These are phyloP conservation scores for Lactifluus rugatus DNA, from an alignment of 768 basidiomycete species.

Conservation along the genomic window DNA sequence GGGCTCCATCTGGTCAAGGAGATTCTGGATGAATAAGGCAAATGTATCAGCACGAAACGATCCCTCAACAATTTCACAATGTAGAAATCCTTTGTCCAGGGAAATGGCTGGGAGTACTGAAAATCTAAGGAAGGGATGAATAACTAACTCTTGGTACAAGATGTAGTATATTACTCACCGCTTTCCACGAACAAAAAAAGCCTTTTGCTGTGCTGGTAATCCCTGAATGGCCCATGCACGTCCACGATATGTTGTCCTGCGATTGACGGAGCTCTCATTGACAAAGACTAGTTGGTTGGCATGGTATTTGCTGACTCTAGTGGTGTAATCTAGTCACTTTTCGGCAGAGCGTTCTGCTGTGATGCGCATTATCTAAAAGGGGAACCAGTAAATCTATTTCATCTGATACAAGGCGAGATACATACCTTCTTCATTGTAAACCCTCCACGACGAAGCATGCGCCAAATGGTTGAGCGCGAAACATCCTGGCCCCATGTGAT, in stretches of 20 bases:
- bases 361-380: too few species aligned
- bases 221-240: neutral
- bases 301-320: too few species aligned
- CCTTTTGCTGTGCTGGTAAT: neutral
- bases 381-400: too few species aligned
- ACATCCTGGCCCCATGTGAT: too few species aligned
- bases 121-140: neutral
- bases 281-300: neutral
- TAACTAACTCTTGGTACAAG: too few species aligned
- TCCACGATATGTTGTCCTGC: neutral
- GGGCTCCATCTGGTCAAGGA: conserved; percentile 3
- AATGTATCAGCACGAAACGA: neutral
- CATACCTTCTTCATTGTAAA: too few species aligned
- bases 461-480: too few species aligned
- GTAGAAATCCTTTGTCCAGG: neutral
- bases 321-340: too few species aligned
- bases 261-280: neutral
- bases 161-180: neutral
- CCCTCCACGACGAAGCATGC: too few species aligned
- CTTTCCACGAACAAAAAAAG: neutral
- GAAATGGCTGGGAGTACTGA: neutral
- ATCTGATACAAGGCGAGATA: too few species aligned
- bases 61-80: neutral
- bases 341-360: too few species aligned
- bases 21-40: neutral